phyloP scores from a whole-genome alignment of 352 stramenopile genomes.

The Globisporangium abappressorium region DNA sequence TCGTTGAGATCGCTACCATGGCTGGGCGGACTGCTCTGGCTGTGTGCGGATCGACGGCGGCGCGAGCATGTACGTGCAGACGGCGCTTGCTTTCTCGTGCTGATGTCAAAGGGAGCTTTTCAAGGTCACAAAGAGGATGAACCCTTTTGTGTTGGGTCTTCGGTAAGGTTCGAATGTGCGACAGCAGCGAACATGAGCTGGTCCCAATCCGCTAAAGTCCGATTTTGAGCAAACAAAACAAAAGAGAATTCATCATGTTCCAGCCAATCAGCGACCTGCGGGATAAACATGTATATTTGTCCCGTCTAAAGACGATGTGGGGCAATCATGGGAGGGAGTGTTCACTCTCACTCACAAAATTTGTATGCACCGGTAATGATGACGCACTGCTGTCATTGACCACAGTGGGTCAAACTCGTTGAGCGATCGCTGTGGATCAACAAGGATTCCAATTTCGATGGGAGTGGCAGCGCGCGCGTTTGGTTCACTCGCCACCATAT shows the following conservation, averaged over 20 bases:
- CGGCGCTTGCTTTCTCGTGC: background rate
- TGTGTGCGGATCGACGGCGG: background rate
- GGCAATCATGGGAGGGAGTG: no score
- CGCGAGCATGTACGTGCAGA: background rate
- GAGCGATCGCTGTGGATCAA: no score
- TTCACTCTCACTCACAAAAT: no score
- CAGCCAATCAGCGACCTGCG: background rate
- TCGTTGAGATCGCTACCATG: background rate
- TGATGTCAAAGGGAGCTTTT: background rate
- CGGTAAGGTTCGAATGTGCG: background rate
- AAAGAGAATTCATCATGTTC: background rate
- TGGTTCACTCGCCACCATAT: background rate
- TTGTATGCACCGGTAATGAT: background rate
- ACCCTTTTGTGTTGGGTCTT: background rate
- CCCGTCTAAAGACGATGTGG: no score
- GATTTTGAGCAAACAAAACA: background rate
- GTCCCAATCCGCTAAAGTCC: background rate
- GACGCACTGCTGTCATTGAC: background rate
- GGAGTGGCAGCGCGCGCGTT: no score
- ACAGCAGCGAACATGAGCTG: background rate
- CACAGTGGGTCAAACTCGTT: no score
- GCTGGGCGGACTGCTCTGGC: background rate
- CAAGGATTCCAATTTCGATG: no score
- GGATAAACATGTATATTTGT: no score
- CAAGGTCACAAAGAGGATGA: background rate